Conservation (phyloP, 352 stramenopile species). For the Hyphochytrium catenoides region DNA sequence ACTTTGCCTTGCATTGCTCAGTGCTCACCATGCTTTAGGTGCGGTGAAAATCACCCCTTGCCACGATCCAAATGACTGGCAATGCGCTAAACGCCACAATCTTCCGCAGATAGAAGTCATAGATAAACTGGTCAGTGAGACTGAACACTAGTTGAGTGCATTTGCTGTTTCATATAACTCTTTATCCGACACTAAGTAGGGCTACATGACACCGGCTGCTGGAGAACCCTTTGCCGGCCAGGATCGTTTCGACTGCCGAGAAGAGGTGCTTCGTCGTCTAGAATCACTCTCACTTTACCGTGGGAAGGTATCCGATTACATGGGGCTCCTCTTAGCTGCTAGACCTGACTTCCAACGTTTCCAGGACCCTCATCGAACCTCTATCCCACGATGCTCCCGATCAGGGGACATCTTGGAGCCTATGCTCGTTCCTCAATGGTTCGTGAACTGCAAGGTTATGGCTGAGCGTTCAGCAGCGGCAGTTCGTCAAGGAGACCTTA, state of each 20-base stretch:
- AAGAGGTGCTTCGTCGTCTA: slow-evolving; percentile 72
- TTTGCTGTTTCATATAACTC: too few relatives aligned
- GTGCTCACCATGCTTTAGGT: slow-evolving; percentile 4
- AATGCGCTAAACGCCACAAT: slow-evolving; percentile 83
- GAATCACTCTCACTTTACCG: slow-evolving; percentile 60
- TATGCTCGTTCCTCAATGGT: slow-evolving; percentile 98
- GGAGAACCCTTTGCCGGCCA: slow-evolving; percentile 66
- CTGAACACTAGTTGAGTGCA: too few relatives aligned
- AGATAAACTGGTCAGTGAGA: too few relatives aligned
- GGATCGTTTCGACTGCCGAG: slow-evolving; percentile 81
- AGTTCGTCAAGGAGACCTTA: slow-evolving; percentile 76
- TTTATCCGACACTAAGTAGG: too few relatives aligned
- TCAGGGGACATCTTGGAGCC: slow-evolving; percentile 97
- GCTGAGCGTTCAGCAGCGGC: slow-evolving; percentile 68
- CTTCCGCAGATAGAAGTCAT: slow-evolving; percentile 55
- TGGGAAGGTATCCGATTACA: slow-evolving; percentile 66
- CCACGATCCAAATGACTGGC: slow-evolving; percentile 98
- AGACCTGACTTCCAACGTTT: not conserved
- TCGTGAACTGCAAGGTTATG: slow-evolving; percentile 88
- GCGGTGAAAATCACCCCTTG: slow-evolving; percentile 90
- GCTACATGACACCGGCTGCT: slow-evolving; percentile 35
- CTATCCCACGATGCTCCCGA: slow-evolving; percentile 84
- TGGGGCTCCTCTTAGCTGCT: slow-evolving; percentile 14
- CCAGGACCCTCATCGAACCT: slow-evolving; percentile 40
- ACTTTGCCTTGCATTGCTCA: too few relatives aligned